These are phyloP conservation scores for Colletotrichum caudatum DNA, from an alignment of 2,329 filamentous ascomycete species.

Conservation along the genomic window DNA sequence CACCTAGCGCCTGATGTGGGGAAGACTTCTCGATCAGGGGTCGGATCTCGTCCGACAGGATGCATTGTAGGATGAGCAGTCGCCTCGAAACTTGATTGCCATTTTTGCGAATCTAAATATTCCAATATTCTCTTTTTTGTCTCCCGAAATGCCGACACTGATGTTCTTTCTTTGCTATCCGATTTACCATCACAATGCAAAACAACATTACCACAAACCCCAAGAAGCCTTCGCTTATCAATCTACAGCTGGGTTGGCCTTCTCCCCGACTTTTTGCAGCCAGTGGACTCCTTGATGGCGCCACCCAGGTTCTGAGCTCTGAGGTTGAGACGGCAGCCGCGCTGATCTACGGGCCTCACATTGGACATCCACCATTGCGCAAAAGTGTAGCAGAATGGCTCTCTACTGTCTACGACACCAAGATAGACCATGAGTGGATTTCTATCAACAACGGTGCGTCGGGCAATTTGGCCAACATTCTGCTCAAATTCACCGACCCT, in stretches of 20 bases:
- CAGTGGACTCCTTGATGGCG: constrained; percentile 70
- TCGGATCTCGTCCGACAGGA: constrained; percentile 20
- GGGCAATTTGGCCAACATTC: constrained; percentile 81
- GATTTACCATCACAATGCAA: background rate
- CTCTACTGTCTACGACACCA: constrained; percentile 65
- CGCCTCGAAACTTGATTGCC: background rate
- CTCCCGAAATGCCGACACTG: background rate
- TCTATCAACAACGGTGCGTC: constrained; percentile 87
- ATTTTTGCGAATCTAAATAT: background rate
- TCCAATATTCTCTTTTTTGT: background rate
- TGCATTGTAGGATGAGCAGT: background rate
- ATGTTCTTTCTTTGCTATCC: background rate
- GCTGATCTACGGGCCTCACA: constrained; percentile 83
- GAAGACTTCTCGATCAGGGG: background rate
- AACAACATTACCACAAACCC: background rate
- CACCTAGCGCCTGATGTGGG: constrained; percentile 1
- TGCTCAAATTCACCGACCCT: constrained; percentile 86
- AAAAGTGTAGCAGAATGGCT: constrained; percentile 79
- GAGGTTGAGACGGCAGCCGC: constrained; percentile 69
- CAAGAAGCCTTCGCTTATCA: constrained; percentile 60
- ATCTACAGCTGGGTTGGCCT: constrained; percentile 78
- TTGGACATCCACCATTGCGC: constrained; percentile 77
- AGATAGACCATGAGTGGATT: constrained; percentile 68
- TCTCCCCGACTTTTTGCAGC: constrained; percentile 73
- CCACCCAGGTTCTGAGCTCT: constrained; percentile 70